Conservation (phyloP, 176 grass and related monocot genomes). For the Oropetium thomaeum region DNA sequence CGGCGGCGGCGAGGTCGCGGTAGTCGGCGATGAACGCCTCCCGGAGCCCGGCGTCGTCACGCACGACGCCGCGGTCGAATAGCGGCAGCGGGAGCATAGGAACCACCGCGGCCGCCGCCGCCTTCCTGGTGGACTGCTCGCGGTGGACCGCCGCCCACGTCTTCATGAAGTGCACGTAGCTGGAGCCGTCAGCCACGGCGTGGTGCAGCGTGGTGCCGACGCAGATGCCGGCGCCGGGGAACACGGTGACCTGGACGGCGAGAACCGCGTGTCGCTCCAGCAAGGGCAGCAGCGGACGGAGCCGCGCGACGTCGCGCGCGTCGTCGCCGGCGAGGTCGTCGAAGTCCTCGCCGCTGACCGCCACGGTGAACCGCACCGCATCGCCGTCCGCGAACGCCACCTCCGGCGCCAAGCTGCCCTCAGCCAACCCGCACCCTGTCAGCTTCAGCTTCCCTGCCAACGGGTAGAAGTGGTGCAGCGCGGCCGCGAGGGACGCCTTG, state of each 20-base stretch:
- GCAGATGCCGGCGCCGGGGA: conserved; percentile 50
- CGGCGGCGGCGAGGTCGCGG: background rate
- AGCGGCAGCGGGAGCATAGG: conserved; percentile 45
- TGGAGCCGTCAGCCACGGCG: conserved; percentile 76
- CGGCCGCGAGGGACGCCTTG: conserved; percentile 46
- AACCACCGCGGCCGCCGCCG: background rate
- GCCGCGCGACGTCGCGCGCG: conserved; percentile 23
- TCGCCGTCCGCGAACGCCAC: conserved; percentile 27
- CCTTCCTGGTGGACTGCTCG: background rate
- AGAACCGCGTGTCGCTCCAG: conserved; percentile 20
- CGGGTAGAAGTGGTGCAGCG: conserved; percentile 64
- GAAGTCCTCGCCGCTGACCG: conserved; percentile 48
- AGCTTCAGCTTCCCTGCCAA: conserved; percentile 46
- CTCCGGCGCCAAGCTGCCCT: background rate
- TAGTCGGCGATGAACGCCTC: conserved; percentile 19
- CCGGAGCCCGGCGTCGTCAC: conserved; percentile 45
- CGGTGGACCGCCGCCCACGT: conserved; percentile 43
- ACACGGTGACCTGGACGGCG: conserved; percentile 70
- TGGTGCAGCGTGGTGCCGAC: conserved; percentile 73
- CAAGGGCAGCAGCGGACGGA: conserved; percentile 47
- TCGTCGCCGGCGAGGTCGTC: conserved; percentile 41
- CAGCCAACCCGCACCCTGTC: background rate
- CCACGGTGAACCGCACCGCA: conserved; percentile 23
- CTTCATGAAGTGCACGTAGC: conserved; percentile 72
- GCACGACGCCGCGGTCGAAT: conserved; percentile 44